phyloP scores from a whole-genome alignment of 805 yeast species.

The Brettanomyces bruxellensis region DNA sequence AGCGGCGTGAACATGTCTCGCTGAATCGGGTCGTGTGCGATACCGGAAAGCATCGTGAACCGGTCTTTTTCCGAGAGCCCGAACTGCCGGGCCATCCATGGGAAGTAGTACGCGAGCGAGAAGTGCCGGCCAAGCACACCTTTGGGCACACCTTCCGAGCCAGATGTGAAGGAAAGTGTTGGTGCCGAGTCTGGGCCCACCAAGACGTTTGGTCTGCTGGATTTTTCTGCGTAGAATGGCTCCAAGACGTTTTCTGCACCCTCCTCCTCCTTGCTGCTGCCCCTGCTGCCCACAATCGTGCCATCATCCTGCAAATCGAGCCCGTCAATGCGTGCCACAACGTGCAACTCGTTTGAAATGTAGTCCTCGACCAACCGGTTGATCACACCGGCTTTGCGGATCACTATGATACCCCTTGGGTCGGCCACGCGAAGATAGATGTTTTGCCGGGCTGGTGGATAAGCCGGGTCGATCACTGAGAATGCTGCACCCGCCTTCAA shows the following conservation, averaged over 20 bases:
- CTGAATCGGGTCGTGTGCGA: constrained; percentile 99
- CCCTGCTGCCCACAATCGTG: constrained; percentile 50
- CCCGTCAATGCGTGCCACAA: constrained; percentile 66
- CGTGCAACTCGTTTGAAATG: constrained; percentile 61
- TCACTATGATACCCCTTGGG: constrained; percentile 84
- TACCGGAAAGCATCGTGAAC: constrained; percentile 97
- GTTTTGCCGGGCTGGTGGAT: constrained; percentile 97
- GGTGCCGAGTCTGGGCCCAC: constrained; percentile 99
- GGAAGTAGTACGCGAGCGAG: constrained; percentile 94
- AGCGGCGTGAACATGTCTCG: constrained; percentile 98
- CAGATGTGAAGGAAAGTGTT: constrained; percentile 92
- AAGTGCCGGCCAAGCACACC: constrained; percentile 98
- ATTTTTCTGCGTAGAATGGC: constrained; percentile 35
- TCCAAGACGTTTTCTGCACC: constrained; percentile 38
- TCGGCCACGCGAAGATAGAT: constrained; percentile 87
- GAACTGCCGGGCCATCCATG: constrained; percentile 94
- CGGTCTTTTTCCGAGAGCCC: constrained; percentile 69
- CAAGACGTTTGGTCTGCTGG: constrained; percentile 69
- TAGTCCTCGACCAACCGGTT: constrained; percentile 73
- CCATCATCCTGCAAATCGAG: constrained; percentile 76
- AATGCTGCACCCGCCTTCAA: constrained; percentile 98
- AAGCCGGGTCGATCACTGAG: constrained; percentile 97
- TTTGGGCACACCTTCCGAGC: constrained; percentile 97
- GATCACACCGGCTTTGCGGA: constrained; percentile 81
- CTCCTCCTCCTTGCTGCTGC: constrained; percentile 20